These are phyloP conservation scores for Rosa multiflora DNA, from an alignment of 306 rosid genomes.

Conservation along the genomic window DNA sequence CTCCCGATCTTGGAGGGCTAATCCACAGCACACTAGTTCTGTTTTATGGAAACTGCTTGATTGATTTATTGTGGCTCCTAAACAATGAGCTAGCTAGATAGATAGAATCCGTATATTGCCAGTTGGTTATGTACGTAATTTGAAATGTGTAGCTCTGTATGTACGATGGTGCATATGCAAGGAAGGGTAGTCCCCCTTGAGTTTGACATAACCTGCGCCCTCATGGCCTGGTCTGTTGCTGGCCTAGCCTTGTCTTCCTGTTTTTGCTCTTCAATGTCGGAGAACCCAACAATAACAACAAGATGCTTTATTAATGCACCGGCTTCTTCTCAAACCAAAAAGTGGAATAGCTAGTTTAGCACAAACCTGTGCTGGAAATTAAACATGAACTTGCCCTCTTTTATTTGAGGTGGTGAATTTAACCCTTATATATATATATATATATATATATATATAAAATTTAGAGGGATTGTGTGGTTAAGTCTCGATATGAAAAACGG, in stretches of 20 bases:
- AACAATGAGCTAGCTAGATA: not conserved
- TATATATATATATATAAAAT: too few species aligned
- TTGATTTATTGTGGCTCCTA: not conserved
- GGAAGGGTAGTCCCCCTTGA: not conserved
- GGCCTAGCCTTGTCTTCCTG: not conserved
- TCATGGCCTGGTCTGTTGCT: conserved; percentile 20
- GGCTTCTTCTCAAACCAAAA: not conserved
- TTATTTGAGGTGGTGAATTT: not conserved
- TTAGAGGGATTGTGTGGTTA: not conserved
- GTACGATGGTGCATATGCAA: not conserved
- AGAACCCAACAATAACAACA: not conserved
- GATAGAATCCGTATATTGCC: not conserved
- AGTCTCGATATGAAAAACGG: not conserved
- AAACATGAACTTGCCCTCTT: not conserved
- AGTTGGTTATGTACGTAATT: not conserved
- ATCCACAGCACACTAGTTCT: not conserved
- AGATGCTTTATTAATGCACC: not conserved
- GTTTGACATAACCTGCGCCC: conserved; percentile 2
- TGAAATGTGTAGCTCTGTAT: not conserved
- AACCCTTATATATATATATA: not conserved
- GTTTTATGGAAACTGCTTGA: not conserved
- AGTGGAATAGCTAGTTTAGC: not conserved
- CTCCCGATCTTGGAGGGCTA: not conserved
- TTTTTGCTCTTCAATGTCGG: conserved; percentile 11
- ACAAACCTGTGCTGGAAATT: not conserved